Evolutionary conservation across 768 basidiomycete species (phyloP).

Genomic region (Pleurotus tuoliensis): DNA sequence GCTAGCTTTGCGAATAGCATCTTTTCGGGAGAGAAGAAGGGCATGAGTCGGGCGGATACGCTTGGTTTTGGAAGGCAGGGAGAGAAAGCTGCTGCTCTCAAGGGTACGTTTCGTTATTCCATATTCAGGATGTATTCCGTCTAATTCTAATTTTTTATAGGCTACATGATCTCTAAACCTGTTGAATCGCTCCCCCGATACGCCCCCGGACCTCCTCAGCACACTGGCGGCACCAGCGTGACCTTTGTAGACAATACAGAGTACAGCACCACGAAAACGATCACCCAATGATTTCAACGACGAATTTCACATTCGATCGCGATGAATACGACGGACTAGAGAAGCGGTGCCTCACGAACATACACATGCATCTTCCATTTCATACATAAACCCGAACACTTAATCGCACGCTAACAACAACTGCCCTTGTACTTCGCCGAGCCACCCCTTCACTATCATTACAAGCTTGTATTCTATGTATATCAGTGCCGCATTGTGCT

Average conservation of each 20-base stretch:
- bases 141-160: constrained; percentile 20
- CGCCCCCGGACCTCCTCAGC: constrained; percentile 28
- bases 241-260: constrained; percentile 3
- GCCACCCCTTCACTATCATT: background rate
- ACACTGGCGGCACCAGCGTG: constrained; percentile 7
- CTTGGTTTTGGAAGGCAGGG: constrained; percentile 81
- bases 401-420: background rate
- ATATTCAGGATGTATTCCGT: too few species aligned
- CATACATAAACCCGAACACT: background rate
- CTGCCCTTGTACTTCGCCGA: background rate
- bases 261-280: background rate
- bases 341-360: background rate
- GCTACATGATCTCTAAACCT: constrained; percentile 56
- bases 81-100: constrained; percentile 70
- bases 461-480: too few species aligned
- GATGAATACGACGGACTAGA: background rate
- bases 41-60: constrained; percentile 25
- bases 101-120: constrained; percentile 38
- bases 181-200: constrained; percentile 55
- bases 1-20: constrained; percentile 14
- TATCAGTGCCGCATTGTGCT: too few species aligned
- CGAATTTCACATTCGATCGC: background rate
- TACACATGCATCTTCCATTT: background rate
- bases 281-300: background rate
- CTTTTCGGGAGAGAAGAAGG: constrained; percentile 9